These are phyloP conservation scores for Cyberlindnera misumaiensis DNA, from an alignment of 805 yeast genomes.

Conservation along the genomic window DNA sequence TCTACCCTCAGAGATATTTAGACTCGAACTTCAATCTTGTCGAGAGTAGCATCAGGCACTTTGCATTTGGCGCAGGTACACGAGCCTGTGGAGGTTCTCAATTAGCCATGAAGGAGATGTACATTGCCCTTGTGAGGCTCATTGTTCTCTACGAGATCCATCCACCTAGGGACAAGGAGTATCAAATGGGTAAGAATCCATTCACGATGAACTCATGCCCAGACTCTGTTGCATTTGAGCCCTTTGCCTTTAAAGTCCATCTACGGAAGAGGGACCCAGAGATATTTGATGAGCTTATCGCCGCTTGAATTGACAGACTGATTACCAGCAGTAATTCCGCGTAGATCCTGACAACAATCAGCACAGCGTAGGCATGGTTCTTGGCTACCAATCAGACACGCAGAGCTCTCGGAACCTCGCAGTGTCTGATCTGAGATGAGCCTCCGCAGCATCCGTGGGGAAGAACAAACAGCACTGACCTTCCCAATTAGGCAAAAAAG, in stretches of 20 bases:
- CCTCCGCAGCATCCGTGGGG: neutral
- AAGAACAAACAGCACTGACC: conserved; percentile 1
- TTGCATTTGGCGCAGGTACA: conserved; percentile 65
- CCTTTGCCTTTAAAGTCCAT: conserved; percentile 34
- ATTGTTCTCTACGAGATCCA: conserved; percentile 43
- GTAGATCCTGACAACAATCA: no score
- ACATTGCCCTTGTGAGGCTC: conserved; percentile 47
- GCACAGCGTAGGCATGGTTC: no score
- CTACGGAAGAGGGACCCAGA: conserved; percentile 26
- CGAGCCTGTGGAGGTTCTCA: conserved; percentile 67
- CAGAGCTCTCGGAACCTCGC: no score
- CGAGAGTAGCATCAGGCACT: conserved; percentile 21
- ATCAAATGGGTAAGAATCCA: conserved; percentile 40
- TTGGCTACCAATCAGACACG: no score
- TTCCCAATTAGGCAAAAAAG: conserved; percentile 3
- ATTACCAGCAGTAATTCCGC: no score
- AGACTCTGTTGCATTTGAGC: conserved; percentile 58
- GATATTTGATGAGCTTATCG: conserved; percentile 6
- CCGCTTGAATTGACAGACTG: no score
- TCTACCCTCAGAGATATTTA: conserved; percentile 50
- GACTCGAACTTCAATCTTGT: conserved; percentile 20
- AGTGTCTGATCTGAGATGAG: no score
- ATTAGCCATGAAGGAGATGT: conserved; percentile 60
- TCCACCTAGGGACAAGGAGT: conserved; percentile 29
- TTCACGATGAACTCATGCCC: conserved; percentile 45